Base-by-base conservation (phyloP, 139 green algal genomes). In the Zygnema circumcarinatum region DNA sequence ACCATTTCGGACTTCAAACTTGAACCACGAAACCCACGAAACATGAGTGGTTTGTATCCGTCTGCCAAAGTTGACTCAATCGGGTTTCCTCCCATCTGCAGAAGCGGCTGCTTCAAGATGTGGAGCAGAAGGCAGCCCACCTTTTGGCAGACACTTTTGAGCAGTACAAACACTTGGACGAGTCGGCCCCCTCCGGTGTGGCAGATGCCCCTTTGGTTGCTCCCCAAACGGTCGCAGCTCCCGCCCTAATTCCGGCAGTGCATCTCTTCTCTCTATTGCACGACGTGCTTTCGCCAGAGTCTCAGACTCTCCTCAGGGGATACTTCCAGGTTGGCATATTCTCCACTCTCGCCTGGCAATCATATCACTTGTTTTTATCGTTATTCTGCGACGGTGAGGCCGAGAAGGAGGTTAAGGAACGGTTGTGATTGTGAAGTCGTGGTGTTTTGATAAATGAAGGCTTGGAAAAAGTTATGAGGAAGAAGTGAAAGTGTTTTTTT, bases 271-370 rank as follows among this genome's bases (percentile, higher is more conserved):
- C 20, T 2, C 85, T 90, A n/a, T 35, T 90, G 35, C 38, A 90
- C 1, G 85, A 89, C 42, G 0, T 89, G 33, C n/a, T 89, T 36
- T 32, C 35, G 29, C 80, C 80, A 7, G 80, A 88, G 1, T 68
- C 42, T 42, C 78, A 90, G 53, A 22, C 33, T 11, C 29, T 32
- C 25, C 42, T 90, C 20, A 21, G 80, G 1, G 20, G 22, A 31
- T 54, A 89, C 85, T 25, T 89, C 62, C 80, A 88, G 85, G 80
- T 86, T n/a, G 16, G 16, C 47, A n/a, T n/a, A n/a, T n/a, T n/a
- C n/a, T n/a, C n/a, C n/a, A n/a, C n/a, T n/a, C n/a, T n/a, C n/a
- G n/a, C n/a, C n/a, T n/a, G n/a, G n/a, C n/a, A n/a, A n/a, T n/a
- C n/a, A n/a, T n/a, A n/a, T n/a, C n/a, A n/a, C n/a, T n/a, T n/a